A percentile compares a stretch with the other conserved stretches of the same genome.
phyloP scores from a whole-genome alignment of 208 protist species.

The Crithidia thermophila region DNA sequence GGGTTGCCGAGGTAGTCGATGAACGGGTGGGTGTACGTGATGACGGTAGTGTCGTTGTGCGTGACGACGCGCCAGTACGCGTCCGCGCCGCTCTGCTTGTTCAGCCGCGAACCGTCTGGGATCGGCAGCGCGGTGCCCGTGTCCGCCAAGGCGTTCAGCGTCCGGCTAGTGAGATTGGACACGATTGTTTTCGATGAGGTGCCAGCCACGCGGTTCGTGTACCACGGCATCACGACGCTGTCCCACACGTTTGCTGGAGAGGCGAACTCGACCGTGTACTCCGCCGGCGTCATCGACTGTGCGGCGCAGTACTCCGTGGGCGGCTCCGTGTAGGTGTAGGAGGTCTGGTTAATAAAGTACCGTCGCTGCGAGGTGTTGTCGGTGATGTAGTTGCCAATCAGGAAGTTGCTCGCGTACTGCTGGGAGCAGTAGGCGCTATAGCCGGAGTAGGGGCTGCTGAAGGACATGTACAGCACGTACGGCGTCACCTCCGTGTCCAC shows the following conservation, averaged over 20 bases:
- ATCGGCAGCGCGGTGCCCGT: too few relatives aligned
- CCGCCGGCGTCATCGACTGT: slow-evolving; percentile 39
- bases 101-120: too few relatives aligned
- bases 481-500: not conserved
- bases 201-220: not conserved
- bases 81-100: not conserved
- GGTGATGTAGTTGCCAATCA: slow-evolving; percentile 44
- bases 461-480: slow-evolving; percentile 46
- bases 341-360: slow-evolving; percentile 38
- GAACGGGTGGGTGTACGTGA: slow-evolving; percentile 70
- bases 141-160: too few relatives aligned
- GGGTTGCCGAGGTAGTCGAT: slow-evolving; percentile 49
- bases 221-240: slow-evolving; percentile 47
- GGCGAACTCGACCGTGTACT: slow-evolving; percentile 52
- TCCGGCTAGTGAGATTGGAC: too few relatives aligned
- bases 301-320: slow-evolving; percentile 25
- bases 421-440: slow-evolving; percentile 66
- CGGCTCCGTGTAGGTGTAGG: slow-evolving; percentile 35
- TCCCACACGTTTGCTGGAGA: slow-evolving; percentile 38
- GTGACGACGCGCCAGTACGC: slow-evolving; percentile 30
- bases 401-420: slow-evolving; percentile 37
- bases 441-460: slow-evolving; percentile 56
- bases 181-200: too few relatives aligned
- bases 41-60: slow-evolving; percentile 28
- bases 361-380: slow-evolving; percentile 35